A percentile compares a stretch with the other conserved stretches of the same genome.
Conservation (phyloP, 176 grass and related monocot genomes). For the Thinopyrum elongatum region DNA sequence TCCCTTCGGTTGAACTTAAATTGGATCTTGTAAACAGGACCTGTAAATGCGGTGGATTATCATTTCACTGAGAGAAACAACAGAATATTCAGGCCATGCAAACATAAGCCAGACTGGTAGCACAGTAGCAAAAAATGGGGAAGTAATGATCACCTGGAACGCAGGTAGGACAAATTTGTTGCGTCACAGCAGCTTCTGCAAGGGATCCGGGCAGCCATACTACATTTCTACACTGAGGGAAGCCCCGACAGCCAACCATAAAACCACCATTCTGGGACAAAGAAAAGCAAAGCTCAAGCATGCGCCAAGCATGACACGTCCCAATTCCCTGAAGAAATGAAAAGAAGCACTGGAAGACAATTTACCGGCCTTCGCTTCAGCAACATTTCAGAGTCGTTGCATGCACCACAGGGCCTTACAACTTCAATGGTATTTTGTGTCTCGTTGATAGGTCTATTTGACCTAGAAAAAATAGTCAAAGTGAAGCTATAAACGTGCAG, state of each 20-base stretch:
- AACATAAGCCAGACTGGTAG: not conserved
- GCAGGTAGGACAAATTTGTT: constrained; percentile 76
- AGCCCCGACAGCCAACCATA: constrained; percentile 23
- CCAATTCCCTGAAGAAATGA: not conserved
- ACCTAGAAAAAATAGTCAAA: constrained; percentile 48
- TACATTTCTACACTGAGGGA: constrained; percentile 82
- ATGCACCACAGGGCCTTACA: constrained; percentile 74
- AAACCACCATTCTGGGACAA: constrained; percentile 18
- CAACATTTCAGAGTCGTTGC: constrained; percentile 79
- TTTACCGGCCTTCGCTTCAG: constrained; percentile 61
- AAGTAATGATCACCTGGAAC: constrained; percentile 58
- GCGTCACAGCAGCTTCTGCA: constrained; percentile 73
- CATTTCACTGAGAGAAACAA: constrained; percentile 7
- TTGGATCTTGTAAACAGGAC: constrained; percentile 73
- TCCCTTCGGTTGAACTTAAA: constrained; percentile 84
- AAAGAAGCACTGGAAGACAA: constrained; percentile 24
- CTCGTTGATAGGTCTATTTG: constrained; percentile 59
- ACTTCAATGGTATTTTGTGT: constrained; percentile 46
- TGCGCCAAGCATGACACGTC: not conserved
- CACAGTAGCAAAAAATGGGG: constrained; percentile 18
- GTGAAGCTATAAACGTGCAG: constrained; percentile 22
- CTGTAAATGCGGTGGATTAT: constrained; percentile 37
- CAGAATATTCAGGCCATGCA: not conserved
- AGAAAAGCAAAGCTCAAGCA: constrained; percentile 9
- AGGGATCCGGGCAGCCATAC: constrained; percentile 92